phyloP scores from a whole-genome alignment of 805 yeast species.

The Teunomyces stri region DNA sequence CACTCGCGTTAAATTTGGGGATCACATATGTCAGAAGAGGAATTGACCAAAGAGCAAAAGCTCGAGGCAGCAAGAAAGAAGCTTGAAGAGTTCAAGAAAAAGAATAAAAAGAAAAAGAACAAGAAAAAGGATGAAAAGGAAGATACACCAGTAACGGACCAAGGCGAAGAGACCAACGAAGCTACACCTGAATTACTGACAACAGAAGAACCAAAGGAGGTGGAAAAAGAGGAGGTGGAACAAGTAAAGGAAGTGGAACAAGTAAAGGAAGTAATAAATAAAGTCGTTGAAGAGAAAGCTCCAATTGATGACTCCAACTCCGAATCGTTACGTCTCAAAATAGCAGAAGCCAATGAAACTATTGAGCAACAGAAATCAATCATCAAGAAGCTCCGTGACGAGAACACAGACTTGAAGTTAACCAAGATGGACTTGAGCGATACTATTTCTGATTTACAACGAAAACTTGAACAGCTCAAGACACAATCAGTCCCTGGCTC shows the following conservation, averaged over 20 bases:
- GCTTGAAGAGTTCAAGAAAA: slow-evolving; percentile 65
- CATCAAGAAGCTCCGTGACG: slow-evolving; percentile 37
- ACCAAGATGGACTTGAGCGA: slow-evolving; percentile 38
- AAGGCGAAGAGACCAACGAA: slow-evolving; percentile 5
- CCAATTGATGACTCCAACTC: not conserved
- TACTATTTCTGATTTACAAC: slow-evolving; percentile 28
- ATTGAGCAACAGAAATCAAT: slow-evolving; percentile 32
- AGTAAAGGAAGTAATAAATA: slow-evolving; percentile 1
- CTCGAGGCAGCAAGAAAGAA: slow-evolving; percentile 74
- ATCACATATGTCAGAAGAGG: slow-evolving; percentile 13
- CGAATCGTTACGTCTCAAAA: not conserved
- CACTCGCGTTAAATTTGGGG: not conserved
- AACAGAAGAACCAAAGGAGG: slow-evolving; percentile 7
- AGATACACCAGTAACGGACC: slow-evolving; percentile 4
- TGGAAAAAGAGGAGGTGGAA: not conserved
- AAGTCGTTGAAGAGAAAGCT: too few relatives aligned
- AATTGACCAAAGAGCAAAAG: slow-evolving; percentile 52
- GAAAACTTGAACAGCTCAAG: slow-evolving; percentile 15
- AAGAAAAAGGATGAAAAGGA: slow-evolving; percentile 34
- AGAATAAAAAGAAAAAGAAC: slow-evolving; percentile 52
- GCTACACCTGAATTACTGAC: slow-evolving; percentile 3
- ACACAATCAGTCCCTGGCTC: slow-evolving; percentile 5
- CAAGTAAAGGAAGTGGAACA: slow-evolving; percentile 1
- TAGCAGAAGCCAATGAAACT: slow-evolving; percentile 12
- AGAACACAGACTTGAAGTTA: slow-evolving; percentile 41